Base-by-base conservation (phyloP, 2,329 filamentous ascomycete species). In the Pseudopyrenochaeta lycopersici region DNA sequence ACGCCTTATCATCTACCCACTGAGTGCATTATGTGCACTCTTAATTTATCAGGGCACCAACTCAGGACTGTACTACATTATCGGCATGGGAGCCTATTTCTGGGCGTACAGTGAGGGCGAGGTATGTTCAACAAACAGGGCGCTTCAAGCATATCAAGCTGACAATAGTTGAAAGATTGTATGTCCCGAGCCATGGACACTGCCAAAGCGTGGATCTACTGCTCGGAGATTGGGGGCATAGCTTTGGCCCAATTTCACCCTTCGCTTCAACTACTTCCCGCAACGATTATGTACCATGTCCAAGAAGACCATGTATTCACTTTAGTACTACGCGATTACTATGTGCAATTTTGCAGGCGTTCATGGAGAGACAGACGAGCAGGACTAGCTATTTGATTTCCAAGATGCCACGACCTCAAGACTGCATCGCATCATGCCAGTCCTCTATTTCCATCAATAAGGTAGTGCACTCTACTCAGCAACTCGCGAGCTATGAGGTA, bases 41-140 rank as follows among this genome's bases (percentile, higher is more conserved):
- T 82, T 99, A 59, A 81, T 97, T 59, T 99, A 99, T 75, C 95
- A 98, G 76, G 90, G 88, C 53, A 97, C 93, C 23, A 96, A 99
- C 73, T 84, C 94, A 2, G 95, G 91, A 4, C 79, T 98, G 46
- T 99, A 98, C 79, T 97, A 98, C 74, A 74, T 96, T 21, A 85
- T 97, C 58, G 94, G 89, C 17, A 88, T 96, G 79, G 82, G 81
- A 7, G 88, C 95, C 12, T 99, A 98, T 77, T 97, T 98, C 69
- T 97, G 93, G 93, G 95, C 91, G 1, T 98, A 96, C 70, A 95
- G 90, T 69, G 94, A 99, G 77, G 95, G 95, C 77, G 95, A 99
- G 88, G 93, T 97, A 78, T 73, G 89, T 81, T 30, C 11, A 27
- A 15, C 2, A 11, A 14, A 11, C 27, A 30, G 14, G 30, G 18